A percentile compares a stretch with the other conserved stretches of the same genome.
Evolutionary conservation across 805 yeast genomes (phyloP).

Genomic region (Lachancea nothofagi): DNA sequence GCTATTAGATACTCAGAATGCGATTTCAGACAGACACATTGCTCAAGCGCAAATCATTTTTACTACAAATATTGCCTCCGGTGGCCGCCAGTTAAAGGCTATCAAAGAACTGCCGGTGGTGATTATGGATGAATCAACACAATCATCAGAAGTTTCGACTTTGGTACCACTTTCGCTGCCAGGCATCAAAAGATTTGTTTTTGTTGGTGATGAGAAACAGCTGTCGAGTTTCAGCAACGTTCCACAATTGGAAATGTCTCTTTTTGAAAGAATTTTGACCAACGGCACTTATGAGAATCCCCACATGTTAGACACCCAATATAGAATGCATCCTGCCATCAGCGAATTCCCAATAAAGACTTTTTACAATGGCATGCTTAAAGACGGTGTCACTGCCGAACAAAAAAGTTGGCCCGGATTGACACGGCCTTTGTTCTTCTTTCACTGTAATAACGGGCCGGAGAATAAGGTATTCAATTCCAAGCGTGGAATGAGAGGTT

Average conservation of each 20-base stretch:
- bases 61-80: conserved; percentile 69
- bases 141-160: conserved; percentile 67
- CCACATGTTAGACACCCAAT: conserved; percentile 64
- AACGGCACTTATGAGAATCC: conserved; percentile 58
- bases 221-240: conserved; percentile 66
- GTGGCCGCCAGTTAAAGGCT: conserved; percentile 56
- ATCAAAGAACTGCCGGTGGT: conserved; percentile 56
- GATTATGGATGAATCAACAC: conserved; percentile 76
- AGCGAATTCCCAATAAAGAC: conserved; percentile 52
- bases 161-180: conserved; percentile 66
- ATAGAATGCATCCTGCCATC: conserved; percentile 62
- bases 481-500: conserved; percentile 43
- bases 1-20: conserved; percentile 39
- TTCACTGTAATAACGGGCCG: conserved; percentile 42
- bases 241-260: conserved; percentile 58
- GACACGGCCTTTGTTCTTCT: conserved; percentile 57
- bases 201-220: conserved; percentile 75
- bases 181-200: conserved; percentile 59
- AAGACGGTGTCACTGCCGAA: conserved; percentile 53
- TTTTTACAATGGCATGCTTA: conserved; percentile 45
- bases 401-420: conserved; percentile 45
- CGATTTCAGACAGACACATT: conserved; percentile 44
- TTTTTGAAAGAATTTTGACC: conserved; percentile 59
- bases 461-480: conserved; percentile 47
- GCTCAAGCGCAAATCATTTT: conserved; percentile 65